Evolutionary conservation across 345 rosid genomes (phyloP).

Genomic region (Gynandropsis gynandra): DNA sequence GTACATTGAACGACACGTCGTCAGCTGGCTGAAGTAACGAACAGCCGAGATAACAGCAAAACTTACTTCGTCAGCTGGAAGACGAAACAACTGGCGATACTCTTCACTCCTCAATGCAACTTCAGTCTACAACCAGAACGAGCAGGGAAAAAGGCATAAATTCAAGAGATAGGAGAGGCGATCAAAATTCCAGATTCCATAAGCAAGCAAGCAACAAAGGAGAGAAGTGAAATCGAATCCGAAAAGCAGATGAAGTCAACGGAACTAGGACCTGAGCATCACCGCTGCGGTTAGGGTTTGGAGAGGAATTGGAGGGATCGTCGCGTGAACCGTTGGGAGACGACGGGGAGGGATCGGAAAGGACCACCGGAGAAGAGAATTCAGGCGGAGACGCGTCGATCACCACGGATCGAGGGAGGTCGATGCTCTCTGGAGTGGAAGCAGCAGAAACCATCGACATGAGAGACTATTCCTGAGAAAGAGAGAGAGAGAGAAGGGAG

Average conservation of each 20-base stretch:
- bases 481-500: constrained; percentile 6
- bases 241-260: not conserved
- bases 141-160: constrained; percentile 1
- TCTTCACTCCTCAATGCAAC: constrained; percentile 63
- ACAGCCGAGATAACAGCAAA: constrained; percentile 2
- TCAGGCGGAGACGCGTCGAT: constrained; percentile 34
- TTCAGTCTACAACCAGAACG: constrained; percentile 34
- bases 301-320: constrained; percentile 42
- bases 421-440: constrained; percentile 30
- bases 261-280: constrained; percentile 45
- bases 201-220: not conserved
- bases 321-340: constrained; percentile 29
- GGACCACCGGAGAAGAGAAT: constrained; percentile 31
- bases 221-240: not conserved
- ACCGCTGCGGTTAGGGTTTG: constrained; percentile 36
- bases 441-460: constrained; percentile 43
- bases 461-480: not conserved
- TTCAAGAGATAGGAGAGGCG: constrained; percentile 2
- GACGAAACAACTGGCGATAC: constrained; percentile 75
- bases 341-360: constrained; percentile 32
- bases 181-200: constrained; percentile 2
- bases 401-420: constrained; percentile 17
- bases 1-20: not conserved
- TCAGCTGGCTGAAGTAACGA: no score
- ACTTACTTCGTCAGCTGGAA: constrained; percentile 77